These are phyloP conservation scores for Aspergillus alliaceus DNA, from an alignment of 2,329 filamentous ascomycete genomes.

Conservation along the genomic window DNA sequence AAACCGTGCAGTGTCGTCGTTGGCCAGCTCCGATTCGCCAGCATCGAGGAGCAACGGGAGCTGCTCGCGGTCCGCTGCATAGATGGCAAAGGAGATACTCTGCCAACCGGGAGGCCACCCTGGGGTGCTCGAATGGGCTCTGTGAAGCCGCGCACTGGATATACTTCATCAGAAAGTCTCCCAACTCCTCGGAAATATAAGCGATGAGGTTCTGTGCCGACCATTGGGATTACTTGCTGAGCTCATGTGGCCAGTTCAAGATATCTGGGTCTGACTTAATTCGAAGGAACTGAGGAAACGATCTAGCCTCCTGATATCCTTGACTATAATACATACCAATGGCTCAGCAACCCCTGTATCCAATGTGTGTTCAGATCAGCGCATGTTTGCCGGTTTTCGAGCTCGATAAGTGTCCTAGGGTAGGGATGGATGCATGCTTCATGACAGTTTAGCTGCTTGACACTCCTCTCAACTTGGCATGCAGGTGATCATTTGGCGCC, in stretches of 20 bases:
- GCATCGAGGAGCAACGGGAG: conserved; percentile 19
- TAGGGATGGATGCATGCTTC: conserved; percentile 40
- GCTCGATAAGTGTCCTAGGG: conserved; percentile 19
- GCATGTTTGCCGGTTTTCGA: conserved; percentile 36
- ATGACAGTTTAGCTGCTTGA: background rate
- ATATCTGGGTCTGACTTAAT: conserved; percentile 15
- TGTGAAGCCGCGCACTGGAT: conserved; percentile 35
- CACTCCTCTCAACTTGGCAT: background rate
- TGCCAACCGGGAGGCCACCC: conserved; percentile 37
- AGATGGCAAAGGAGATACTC: conserved; percentile 39
- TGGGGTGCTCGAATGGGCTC: conserved; percentile 29
- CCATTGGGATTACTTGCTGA: conserved; percentile 23
- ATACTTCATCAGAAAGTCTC: conserved; percentile 8
- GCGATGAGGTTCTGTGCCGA: conserved; percentile 1
- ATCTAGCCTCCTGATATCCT: background rate
- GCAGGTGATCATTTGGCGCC: background rate
- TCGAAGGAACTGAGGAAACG: conserved; percentile 22
- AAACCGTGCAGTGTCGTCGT: background rate
- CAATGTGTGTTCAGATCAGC: conserved; percentile 31
- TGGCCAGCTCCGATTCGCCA: background rate
- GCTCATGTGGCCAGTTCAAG: conserved; percentile 29
- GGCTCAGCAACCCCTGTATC: conserved; percentile 14
- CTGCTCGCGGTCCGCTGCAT: conserved; percentile 21
- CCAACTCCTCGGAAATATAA: conserved; percentile 29
- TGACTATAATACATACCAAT: conserved; percentile 21